phyloP scores from a whole-genome alignment of 768 basidiomycete genomes.

The Heimioporus sp. region DNA sequence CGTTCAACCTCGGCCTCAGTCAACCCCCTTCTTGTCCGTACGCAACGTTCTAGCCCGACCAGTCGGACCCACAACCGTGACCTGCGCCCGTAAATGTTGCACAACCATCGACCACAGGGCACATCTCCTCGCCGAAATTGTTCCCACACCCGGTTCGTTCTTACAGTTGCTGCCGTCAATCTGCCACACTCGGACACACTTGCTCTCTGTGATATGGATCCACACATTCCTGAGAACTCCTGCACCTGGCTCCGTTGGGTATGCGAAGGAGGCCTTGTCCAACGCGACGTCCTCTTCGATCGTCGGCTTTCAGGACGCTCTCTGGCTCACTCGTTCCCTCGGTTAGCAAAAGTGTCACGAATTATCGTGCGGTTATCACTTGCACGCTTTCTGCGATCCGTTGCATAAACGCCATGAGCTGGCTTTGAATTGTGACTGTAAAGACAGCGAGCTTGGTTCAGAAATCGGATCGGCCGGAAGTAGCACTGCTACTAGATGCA shows the following conservation, averaged over 20 bases:
- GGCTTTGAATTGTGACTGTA: slow-evolving; percentile 86
- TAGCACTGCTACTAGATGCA: slow-evolving; percentile 89
- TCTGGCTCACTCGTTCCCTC: too few species aligned
- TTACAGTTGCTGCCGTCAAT: slow-evolving; percentile 90
- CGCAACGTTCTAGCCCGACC: slow-evolving; percentile 93
- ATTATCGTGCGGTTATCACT: too few species aligned
- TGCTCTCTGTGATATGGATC: slow-evolving; percentile 66
- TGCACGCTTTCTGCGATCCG: too few species aligned
- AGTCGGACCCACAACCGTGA: slow-evolving; percentile 86
- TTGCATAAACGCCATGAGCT: too few species aligned
- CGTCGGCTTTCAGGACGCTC: slow-evolving; percentile 62
- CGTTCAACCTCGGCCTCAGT: slow-evolving; percentile 59
- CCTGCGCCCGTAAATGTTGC: slow-evolving; percentile 75
- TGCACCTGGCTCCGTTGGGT: slow-evolving; percentile 75
- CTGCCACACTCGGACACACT: slow-evolving; percentile 92
- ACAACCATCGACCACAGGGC: slow-evolving; percentile 58
- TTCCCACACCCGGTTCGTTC: slow-evolving; percentile 69
- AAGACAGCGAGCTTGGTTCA: slow-evolving; percentile 93
- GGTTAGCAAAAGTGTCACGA: too few species aligned
- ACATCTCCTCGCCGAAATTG: slow-evolving; percentile 60
- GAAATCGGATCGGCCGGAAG: slow-evolving; percentile 86
- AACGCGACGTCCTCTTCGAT: slow-evolving; percentile 71
- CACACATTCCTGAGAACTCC: slow-evolving; percentile 69
- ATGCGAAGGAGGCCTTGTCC: slow-evolving; percentile 74
- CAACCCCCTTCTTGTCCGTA: slow-evolving; percentile 48